Base-by-base conservation (phyloP, 768 basidiomycete genomes). In the Termitomyces sp. region DNA sequence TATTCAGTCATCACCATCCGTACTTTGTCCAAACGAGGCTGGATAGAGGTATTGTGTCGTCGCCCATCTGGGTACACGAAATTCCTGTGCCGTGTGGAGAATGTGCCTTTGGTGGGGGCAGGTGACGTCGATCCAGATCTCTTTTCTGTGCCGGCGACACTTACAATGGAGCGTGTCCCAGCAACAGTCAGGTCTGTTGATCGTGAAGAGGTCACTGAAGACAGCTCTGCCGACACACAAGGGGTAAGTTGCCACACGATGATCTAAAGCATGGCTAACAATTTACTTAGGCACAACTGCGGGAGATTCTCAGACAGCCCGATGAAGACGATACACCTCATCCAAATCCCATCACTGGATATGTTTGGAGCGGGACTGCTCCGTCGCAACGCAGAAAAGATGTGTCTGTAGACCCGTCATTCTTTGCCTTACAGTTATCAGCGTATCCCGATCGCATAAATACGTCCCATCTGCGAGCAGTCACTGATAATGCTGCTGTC, bases 381-480 rank as follows among this genome's bases (percentile, higher is more conserved):
- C 93, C 93, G 0, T 94, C 92, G 1, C 93, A 95, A 63, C 76
- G 93, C 54, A 83, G 92, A 30, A 95, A 95, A 68, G 84, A 91
- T 34, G 90, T 96, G 50, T 71, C 77, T 42, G 76, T 96, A 51
- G 91, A 95, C 62, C 94, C 95, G 0, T 83, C 87, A 19, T 95
- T 87, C 71, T 76, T 98, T 44, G 83, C 87, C 0, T 75, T 98
- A 38, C 95, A 97, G 60, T 73, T 98, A 15, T 95, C 95, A 4
- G 78, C 90, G 0, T 79, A 75, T 60, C 79, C 73, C 37, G 78
- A 72, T 59, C 75, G 68, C 58, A 73, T 63, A 53, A 77, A 65
- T 12, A 68, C 73, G 1, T 62, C 70, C 6, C 69, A 68, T 32
- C 67, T 74, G 56, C 78, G 76, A 52, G 73, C 79, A 11, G 71